Evolutionary conservation across 805 yeast species (phyloP).

Genomic region (Naumovozyma castellii): DNA sequence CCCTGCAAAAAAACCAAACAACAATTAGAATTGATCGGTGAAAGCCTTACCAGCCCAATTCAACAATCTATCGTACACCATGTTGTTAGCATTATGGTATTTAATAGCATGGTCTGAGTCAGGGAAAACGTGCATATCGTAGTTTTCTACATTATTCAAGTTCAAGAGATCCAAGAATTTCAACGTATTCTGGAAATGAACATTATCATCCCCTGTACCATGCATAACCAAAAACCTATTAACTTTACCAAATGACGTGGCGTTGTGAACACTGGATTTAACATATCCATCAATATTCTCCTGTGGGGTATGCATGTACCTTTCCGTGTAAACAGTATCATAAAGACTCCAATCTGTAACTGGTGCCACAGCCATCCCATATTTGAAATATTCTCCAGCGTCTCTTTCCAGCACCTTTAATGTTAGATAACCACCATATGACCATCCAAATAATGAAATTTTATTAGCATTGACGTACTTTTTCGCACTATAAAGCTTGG

Average conservation of each 20-base stretch:
- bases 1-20: neutral
- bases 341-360: slow-evolving; percentile 91
- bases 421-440: slow-evolving; percentile 92
- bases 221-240: slow-evolving; percentile 81
- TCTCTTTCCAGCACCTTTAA: slow-evolving; percentile 82
- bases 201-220: slow-evolving; percentile 96
- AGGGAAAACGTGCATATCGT: slow-evolving; percentile 70
- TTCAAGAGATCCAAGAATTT: slow-evolving; percentile 69
- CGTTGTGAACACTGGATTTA: slow-evolving; percentile 46
- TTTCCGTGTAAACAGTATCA: slow-evolving; percentile 88
- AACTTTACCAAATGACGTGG: slow-evolving; percentile 44
- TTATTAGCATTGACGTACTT: slow-evolving; percentile 56
- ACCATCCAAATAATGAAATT: slow-evolving; percentile 96
- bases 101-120: slow-evolving; percentile 69
- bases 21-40: slow-evolving; percentile 17
- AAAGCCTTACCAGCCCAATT: slow-evolving; percentile 60
- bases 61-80: slow-evolving; percentile 59
- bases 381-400: slow-evolving; percentile 62
- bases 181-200: slow-evolving; percentile 84
- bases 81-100: slow-evolving; percentile 62
- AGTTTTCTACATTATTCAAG: slow-evolving; percentile 68
- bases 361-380: slow-evolving; percentile 95
- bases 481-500: slow-evolving; percentile 54
- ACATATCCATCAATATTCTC: slow-evolving; percentile 57
- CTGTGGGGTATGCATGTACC: slow-evolving; percentile 83